Conservation (phyloP, 139 green algal genomes). For the Pycnococcus provasolii region DNA sequence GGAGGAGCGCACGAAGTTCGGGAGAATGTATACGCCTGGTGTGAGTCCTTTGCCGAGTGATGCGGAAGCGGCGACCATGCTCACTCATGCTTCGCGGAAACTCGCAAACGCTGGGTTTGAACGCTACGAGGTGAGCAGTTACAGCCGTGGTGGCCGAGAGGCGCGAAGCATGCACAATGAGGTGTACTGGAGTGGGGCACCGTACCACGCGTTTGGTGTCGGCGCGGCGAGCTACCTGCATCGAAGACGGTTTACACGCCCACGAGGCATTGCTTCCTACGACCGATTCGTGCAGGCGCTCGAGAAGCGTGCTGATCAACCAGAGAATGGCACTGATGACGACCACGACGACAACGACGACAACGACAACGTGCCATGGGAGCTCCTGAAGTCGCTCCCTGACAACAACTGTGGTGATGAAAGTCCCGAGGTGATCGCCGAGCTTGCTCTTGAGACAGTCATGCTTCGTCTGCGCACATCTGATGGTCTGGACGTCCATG, state of each 20-base stretch:
- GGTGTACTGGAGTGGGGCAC: conserved; percentile 66
- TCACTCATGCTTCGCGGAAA: conserved; percentile 34
- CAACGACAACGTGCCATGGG: neutral
- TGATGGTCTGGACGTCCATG: conserved; percentile 56
- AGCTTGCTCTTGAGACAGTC: conserved; percentile 44
- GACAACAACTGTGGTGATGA: neutral
- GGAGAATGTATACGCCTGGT: conserved; percentile 51
- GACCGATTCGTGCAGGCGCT: conserved; percentile 48
- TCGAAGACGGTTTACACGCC: conserved; percentile 54
- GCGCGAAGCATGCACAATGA: conserved; percentile 76
- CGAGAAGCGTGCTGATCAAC: neutral
- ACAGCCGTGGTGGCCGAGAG: neutral
- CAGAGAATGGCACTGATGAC: neutral
- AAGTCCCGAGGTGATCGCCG: neutral
- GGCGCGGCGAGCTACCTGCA: conserved; percentile 67
- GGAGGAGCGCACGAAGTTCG: conserved; percentile 84
- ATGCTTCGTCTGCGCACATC: conserved; percentile 70
- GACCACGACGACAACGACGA: conserved; percentile 1
- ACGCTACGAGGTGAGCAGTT: conserved; percentile 70
- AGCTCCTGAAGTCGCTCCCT: neutral
- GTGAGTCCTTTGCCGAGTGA: conserved; percentile 24
- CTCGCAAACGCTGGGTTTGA: conserved; percentile 57
- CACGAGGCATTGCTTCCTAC: conserved; percentile 59
- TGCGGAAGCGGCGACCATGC: conserved; percentile 52
- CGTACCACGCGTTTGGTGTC: conserved; percentile 81